Base-by-base conservation (phyloP, 352 stramenopile species). In the Pythium myriotylum region DNA sequence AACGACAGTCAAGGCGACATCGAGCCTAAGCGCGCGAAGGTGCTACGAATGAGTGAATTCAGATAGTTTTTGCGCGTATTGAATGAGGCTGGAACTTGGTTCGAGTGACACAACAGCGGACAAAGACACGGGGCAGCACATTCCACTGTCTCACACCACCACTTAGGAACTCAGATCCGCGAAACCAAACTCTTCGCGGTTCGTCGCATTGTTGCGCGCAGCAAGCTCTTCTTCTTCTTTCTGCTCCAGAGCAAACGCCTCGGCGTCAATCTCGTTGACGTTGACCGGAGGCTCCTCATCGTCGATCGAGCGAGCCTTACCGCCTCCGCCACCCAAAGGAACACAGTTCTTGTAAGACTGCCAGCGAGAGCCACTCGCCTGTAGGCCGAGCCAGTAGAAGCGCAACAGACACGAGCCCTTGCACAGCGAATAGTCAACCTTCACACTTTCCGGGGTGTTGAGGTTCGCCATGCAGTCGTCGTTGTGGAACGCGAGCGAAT, bases 341-440 rank as follows among this genome's bases (percentile, higher is more conserved):
- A 50, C 42, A 19, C 42, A 50, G 42, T 50, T 50, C 42, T 50
- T 50, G 42, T 50, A 50, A 10, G 42, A 50, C 42, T 43, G 29
- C 27, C 27, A 45, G 26, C 27, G 19, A 22, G 22, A 10, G 12
- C n/a, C 27, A 5, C 32, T 42, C 23, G 58, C 35, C n/a, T 69
- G 46, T n/a, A 69, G 43, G 2, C 23, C 54, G 41, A 69, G 62
- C 62, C 62, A 64, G 54, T 65, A 60, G 50, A 59, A 65, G 32
- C 35, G 54, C 4, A 65, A 37, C 52, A 60, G 50, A 47, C 45
- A 59, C 24, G 27, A 46, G 24, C 43, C 23, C 27, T 33, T 56
- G 55, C 60, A 68, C 4, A 22, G 33, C n/a, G 60, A 68, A 22
- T 42, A 63, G 42, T 63, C 42, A 17, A 68, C 39, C 26, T 42